phyloP scores from a whole-genome alignment of 1,139 yeast genomes.

The Lodderomyces beijingensis region DNA sequence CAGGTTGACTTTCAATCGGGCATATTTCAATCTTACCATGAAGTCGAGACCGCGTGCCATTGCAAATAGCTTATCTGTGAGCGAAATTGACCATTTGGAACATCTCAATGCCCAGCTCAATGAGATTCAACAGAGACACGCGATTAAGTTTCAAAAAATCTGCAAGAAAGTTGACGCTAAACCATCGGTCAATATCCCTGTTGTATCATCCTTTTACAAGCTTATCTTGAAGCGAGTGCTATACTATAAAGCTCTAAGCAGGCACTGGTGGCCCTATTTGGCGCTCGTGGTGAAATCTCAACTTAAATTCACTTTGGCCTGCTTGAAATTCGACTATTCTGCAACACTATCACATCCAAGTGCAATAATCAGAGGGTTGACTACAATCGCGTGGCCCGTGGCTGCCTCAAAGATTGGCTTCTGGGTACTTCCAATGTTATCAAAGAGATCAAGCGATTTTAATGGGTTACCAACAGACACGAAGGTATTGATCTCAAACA shows the following conservation, averaged over 20 bases:
- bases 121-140: slow-evolving; percentile 3
- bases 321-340: slow-evolving; percentile 36
- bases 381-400: slow-evolving; percentile 42
- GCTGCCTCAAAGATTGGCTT: slow-evolving; percentile 32
- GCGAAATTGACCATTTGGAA: slow-evolving; percentile 27
- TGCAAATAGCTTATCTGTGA: slow-evolving; percentile 27
- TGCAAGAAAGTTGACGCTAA: slow-evolving; percentile 3
- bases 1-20: slow-evolving; percentile 39
- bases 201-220: slow-evolving; percentile 8
- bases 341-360: slow-evolving; percentile 21
- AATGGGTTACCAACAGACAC: slow-evolving; percentile 20
- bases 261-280: slow-evolving; percentile 11
- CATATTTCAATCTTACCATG: slow-evolving; percentile 37
- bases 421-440: slow-evolving; percentile 16
- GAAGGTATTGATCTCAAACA: slow-evolving; percentile 27
- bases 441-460: slow-evolving; percentile 7
- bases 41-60: slow-evolving; percentile 32
- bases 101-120: slow-evolving; percentile 13
- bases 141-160: slow-evolving; percentile 2
- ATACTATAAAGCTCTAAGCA: slow-evolving; percentile 10
- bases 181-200: slow-evolving; percentile 2
- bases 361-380: slow-evolving; percentile 23
- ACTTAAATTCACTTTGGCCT: slow-evolving; percentile 26
- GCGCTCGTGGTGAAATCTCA: slow-evolving; percentile 13
- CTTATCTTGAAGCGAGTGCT: slow-evolving; percentile 11